Evolutionary conservation across 2,329 filamentous ascomycete species (phyloP), one percentile per base, ranked within the genome.

Genomic region (Teratosphaeria destructans): DNA sequence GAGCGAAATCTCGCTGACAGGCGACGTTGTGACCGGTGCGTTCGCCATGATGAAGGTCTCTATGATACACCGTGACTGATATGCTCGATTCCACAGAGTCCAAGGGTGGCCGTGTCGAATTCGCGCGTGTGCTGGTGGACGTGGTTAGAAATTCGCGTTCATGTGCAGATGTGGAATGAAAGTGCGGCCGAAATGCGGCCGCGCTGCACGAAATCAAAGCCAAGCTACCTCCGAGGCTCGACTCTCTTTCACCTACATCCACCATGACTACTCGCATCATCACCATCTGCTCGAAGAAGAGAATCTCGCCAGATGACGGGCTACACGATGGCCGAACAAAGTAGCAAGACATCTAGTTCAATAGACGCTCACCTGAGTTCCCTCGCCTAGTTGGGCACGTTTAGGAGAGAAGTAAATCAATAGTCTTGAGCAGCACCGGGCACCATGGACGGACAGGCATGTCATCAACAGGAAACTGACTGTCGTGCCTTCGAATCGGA

Each of bases 1-100:
- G 73, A 97, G 87, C 81, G 95, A 90, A 71, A 96, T 90, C 77
- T 90, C 83, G 81, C 60, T 64, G 54, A 71, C 57, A 34, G 70
- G 68, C 87, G 88, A 77, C 89, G 12, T 55, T 5, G 53, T 55
- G 53, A 37, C 16, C 5, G 53, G 34, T 32, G 53, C 34, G 34
- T 55, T 55, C 29, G 53, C 53, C 43, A 49, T 49, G 19, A 8
- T 49, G 43, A n/a, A n/a, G 5, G 19, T 19, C n/a, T 23, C 10
- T 49, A 6, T 49, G 23, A 8, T 49, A 49, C n/a, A 67, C 66
- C 52, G 63, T 64, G 39, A 58, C 19, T 56, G 27, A 37, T 32
- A 19, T n/a, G 52, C 26, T 35, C 8, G 43, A 19, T 27, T 57
- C n/a, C 56, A 49, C 27, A 29, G 54, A 35, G 47, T 49, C 43